Base-by-base conservation (phyloP, 768 basidiomycete genomes). In the Termitomyces sp. region DNA sequence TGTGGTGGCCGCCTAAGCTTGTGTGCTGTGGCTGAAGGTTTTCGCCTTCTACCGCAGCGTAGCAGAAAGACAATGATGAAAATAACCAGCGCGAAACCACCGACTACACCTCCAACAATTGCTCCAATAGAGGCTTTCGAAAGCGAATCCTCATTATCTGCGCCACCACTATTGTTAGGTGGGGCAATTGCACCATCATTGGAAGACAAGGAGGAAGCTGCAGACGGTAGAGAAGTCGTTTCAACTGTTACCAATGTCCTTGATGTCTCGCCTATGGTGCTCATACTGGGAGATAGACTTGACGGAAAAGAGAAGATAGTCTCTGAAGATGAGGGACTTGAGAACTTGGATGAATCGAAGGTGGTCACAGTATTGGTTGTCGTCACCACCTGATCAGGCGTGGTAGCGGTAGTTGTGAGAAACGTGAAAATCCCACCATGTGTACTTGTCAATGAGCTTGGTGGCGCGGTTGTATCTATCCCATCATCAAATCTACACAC, bases 61-160 rank as follows among this genome's bases (percentile, higher is more conserved):
- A 51, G 26, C 2, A 51, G 15, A 9, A 59, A 41, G 9, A 62
- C 31, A 16, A 62, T n/a, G 7, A 46, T 24, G 47, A 51, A 15
- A 46, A 53, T 2, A 37, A 56, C 5, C 1, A 64, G 45, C 3
- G 37, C 51, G n/a, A 61, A 20, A 6, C 57, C 58, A 8, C 61
- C 63, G 1, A 55, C 56, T 33, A 59, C 56, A 10, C 59, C 60
- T 5, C 63, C 65, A 33, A 49, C 60, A 2, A 61, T 51, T 5
- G 56, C 63, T 24, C 55, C 63, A 3, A 59, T 44, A 20, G 42
- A 36, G 41, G 37, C 22, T 45, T 54, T 57, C 9, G 48, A 41
- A 20, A 28, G 20, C 15, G 39, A 20, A 12, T 18, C 12, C 37
- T 7, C 4, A 22, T 20, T 31, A 28, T 26, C 13, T 5, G 13